Conservation (phyloP, 2,329 filamentous ascomycete genomes). For the Bipolaris zeicola region DNA sequence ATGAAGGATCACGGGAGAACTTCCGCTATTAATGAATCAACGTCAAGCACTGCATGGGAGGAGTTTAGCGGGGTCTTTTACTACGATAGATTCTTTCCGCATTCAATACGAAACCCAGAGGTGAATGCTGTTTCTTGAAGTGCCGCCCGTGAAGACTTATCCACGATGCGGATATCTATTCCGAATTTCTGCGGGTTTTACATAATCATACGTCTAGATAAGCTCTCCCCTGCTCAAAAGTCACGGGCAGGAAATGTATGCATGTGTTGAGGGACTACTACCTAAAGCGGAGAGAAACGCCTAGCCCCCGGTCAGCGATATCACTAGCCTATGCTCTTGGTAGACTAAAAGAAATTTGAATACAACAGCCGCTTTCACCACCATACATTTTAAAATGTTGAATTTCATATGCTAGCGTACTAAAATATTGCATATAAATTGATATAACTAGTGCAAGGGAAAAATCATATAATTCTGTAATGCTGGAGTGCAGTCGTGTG, state of each 20-base stretch:
- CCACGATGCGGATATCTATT: not conserved
- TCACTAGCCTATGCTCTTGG: not conserved
- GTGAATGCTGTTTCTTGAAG: not conserved
- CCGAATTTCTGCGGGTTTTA: too few relatives aligned
- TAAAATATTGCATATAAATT: too few relatives aligned
- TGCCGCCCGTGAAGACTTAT: not conserved
- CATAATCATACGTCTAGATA: not conserved
- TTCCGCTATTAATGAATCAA: constrained; percentile 4
- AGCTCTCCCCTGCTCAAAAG: not conserved
- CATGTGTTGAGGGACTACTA: not conserved
- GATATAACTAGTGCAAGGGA: too few relatives aligned
- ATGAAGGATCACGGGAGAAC: not conserved
- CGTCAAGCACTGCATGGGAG: constrained; percentile 11
- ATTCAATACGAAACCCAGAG: constrained; percentile 2
- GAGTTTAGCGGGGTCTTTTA: constrained; percentile 6
- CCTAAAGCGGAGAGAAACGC: not conserved
- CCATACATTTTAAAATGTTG: too few relatives aligned
- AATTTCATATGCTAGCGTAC: too few relatives aligned
- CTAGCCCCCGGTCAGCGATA: not conserved
- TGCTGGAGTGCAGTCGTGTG: too few relatives aligned
- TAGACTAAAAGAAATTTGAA: too few relatives aligned
- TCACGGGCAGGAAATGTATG: not conserved
- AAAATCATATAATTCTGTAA: too few relatives aligned
- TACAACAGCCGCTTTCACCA: too few relatives aligned
- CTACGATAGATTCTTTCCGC: constrained; percentile 6